Conservation (phyloP, 2,329 filamentous ascomycete species). For the Neonectria faginata region DNA sequence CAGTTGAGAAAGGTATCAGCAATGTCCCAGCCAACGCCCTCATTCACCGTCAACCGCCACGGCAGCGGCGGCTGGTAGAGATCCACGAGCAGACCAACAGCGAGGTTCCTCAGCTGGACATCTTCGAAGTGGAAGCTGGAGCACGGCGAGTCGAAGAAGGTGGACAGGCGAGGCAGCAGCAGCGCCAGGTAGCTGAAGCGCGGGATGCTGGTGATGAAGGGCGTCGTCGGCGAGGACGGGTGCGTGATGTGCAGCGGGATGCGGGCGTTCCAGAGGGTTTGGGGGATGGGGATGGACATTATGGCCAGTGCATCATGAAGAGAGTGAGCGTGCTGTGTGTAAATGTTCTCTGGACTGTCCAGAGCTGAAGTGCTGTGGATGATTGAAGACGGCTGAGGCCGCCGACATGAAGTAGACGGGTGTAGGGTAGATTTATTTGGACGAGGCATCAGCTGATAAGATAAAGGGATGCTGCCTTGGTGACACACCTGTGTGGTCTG, state of each 20-base stretch:
- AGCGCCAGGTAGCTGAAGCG: constrained; percentile 71
- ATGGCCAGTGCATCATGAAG: constrained; percentile 37
- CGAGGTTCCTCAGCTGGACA: constrained; percentile 64
- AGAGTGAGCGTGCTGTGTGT: background rate
- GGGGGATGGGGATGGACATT: constrained; percentile 52
- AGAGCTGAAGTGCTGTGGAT: constrained; percentile 3
- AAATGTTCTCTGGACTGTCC: background rate
- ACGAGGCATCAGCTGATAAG: constrained; percentile 14
- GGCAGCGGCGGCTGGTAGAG: constrained; percentile 67
- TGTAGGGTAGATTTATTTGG: constrained; percentile 21
- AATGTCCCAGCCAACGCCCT: constrained; percentile 69
- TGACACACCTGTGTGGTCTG: background rate
- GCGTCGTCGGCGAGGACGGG: constrained; percentile 57
- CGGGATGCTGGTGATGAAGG: constrained; percentile 66
- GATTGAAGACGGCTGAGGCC: background rate
- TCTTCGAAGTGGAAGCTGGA: constrained; percentile 70
- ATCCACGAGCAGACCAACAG: constrained; percentile 67
- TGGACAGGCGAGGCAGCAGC: constrained; percentile 65
- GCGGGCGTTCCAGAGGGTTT: constrained; percentile 65
- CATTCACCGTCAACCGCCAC: constrained; percentile 66
- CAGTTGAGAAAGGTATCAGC: constrained; percentile 73
- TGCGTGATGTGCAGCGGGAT: constrained; percentile 68
- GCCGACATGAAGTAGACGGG: background rate
- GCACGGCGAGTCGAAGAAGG: constrained; percentile 65
- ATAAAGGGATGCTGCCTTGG: constrained; percentile 16